A percentile compares a stretch with the other conserved stretches of the same genome.
These are phyloP conservation scores for Mycena rebaudengoi DNA, from an alignment of 768 basidiomycete species.

Conservation along the genomic window DNA sequence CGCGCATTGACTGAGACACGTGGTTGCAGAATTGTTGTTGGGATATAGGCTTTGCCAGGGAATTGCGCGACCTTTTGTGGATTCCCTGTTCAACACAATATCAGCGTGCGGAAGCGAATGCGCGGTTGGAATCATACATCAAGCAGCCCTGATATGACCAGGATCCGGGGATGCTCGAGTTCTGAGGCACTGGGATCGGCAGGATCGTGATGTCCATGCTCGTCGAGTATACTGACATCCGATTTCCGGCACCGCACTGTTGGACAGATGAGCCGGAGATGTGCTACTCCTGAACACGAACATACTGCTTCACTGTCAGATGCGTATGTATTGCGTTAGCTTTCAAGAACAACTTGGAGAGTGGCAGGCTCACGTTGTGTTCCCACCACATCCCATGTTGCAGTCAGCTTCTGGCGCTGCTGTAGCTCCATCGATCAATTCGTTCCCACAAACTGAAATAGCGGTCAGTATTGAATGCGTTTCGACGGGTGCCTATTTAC, in stretches of 20 bases:
- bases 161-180: slow-evolving; percentile 64
- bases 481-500: too few relatives aligned
- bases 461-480: too few relatives aligned
- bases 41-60: slow-evolving; percentile 67
- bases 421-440: slow-evolving; percentile 69
- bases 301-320: slow-evolving; percentile 57
- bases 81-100: slow-evolving; percentile 54
- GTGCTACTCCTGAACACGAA: background rate
- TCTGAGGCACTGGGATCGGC: slow-evolving; percentile 67
- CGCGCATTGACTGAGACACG: slow-evolving; percentile 74
- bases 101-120: background rate
- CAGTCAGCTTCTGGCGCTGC: slow-evolving; percentile 60
- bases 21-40: slow-evolving; percentile 68
- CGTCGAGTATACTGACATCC: slow-evolving; percentile 74
- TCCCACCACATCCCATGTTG: slow-evolving; percentile 79
- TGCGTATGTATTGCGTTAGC: background rate
- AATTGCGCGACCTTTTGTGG: slow-evolving; percentile 56
- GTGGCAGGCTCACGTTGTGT: slow-evolving; percentile 58
- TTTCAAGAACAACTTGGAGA: slow-evolving; percentile 5
- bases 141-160: slow-evolving; percentile 78
- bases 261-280: background rate
- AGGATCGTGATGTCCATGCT: slow-evolving; percentile 58
- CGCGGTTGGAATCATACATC: slow-evolving; percentile 47
- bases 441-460: slow-evolving; percentile 81
- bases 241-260: slow-evolving; percentile 74